These are phyloP conservation scores for Epichloe gansuensis DNA, from an alignment of 2,329 filamentous ascomycete genomes.

Conservation along the genomic window DNA sequence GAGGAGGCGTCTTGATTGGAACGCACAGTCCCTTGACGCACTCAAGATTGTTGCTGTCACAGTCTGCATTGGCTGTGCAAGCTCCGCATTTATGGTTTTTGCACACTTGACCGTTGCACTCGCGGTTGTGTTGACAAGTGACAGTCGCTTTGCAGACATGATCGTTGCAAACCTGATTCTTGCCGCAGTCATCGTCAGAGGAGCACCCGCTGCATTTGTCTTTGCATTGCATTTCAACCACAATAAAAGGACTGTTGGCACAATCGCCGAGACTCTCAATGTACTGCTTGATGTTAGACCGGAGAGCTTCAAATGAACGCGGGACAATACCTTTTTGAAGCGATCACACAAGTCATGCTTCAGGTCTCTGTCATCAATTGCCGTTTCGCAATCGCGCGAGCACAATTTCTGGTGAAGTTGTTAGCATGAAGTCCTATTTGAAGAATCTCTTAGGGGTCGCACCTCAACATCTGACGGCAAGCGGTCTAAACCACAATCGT, in stretches of 20 bases:
- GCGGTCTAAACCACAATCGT: slow-evolving; percentile 2
- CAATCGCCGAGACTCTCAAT: slow-evolving; percentile 5
- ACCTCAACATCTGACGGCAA: slow-evolving; percentile 5
- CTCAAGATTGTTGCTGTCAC: slow-evolving; percentile 1
- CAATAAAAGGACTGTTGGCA: slow-evolving; percentile 1
- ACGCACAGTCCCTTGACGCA: slow-evolving; percentile 5
- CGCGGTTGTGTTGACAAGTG: slow-evolving; percentile 4
- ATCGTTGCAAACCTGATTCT: slow-evolving; percentile 2
- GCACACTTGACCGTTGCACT: slow-evolving; percentile 7
- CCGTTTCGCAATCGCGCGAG: slow-evolving; percentile 3
- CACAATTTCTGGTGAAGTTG: slow-evolving; percentile 3
- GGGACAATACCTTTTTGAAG: slow-evolving; percentile 4
- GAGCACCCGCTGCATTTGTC: slow-evolving; percentile 4
- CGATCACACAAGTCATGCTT: slow-evolving; percentile 1
- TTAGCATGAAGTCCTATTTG: background rate
- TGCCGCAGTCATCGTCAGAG: slow-evolving; percentile 4
- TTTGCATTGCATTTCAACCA: slow-evolving; percentile 3
- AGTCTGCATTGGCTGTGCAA: slow-evolving; percentile 3
- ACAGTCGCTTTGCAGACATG: slow-evolving; percentile 1
- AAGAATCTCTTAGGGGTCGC: background rate
- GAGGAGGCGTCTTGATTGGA: slow-evolving; percentile 1
- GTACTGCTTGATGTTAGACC: slow-evolving; percentile 1
- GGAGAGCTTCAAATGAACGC: background rate
- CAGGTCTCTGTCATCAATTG: slow-evolving; percentile 2
- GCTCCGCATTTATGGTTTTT: slow-evolving; percentile 3